phyloP scores from a whole-genome alignment of 306 rosid genomes.

The Malus sieversii region DNA sequence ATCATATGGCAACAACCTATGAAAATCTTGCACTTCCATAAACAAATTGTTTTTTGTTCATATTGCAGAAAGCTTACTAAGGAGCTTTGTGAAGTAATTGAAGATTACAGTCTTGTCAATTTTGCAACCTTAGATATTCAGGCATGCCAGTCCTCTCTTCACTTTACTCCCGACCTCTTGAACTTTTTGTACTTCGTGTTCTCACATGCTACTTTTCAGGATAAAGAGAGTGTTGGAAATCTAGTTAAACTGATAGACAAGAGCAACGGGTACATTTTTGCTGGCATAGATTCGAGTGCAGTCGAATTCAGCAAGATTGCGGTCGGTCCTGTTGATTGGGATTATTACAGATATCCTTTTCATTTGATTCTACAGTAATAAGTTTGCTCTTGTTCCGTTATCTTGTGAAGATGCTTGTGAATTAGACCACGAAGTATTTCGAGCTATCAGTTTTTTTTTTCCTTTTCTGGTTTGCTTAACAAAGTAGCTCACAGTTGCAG shows the following conservation, averaged over 20 bases:
- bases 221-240: conserved; percentile 89
- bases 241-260: conserved; percentile 81
- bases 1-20: not conserved
- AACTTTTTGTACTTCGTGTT: conserved; percentile 9
- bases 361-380: not conserved
- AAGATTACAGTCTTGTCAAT: conserved; percentile 57
- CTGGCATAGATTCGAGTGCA: conserved; percentile 75
- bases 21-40: not conserved
- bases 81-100: conserved; percentile 85
- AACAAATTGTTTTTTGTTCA: not conserved
- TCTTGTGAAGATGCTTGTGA: not conserved
- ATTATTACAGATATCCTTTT: conserved; percentile 93
- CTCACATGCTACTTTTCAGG: conserved; percentile 46
- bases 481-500: conserved; percentile 70
- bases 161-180: not conserved
- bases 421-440: not conserved
- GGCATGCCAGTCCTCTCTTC: conserved; percentile 29
- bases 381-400: not conserved
- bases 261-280: conserved; percentile 86
- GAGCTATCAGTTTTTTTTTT: no score
- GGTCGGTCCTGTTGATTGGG: conserved; percentile 76
- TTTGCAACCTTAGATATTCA: conserved; percentile 93
- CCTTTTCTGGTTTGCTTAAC: conserved; percentile 36
- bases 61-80: conserved; percentile 88
- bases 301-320: conserved; percentile 96